Evolutionary conservation across 352 stramenopile species (phyloP).

Genomic region (Globisporangium abappressorium): DNA sequence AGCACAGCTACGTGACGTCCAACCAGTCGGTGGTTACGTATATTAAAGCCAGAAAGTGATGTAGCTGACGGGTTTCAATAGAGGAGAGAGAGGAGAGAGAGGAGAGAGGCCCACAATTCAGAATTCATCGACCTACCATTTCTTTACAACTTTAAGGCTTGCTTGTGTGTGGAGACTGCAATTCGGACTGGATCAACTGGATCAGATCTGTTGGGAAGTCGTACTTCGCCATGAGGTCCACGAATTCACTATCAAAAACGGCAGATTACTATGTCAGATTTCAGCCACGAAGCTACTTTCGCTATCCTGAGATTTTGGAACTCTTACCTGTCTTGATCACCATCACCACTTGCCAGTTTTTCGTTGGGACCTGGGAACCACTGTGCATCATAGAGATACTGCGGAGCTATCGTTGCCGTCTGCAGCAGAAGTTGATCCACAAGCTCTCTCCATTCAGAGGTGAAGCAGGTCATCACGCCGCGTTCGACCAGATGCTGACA

Average conservation of each 20-base stretch:
- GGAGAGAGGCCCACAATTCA: neutral
- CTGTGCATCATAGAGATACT: neutral
- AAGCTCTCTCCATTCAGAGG: conserved; percentile 32
- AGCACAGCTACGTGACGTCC: conserved; percentile 53
- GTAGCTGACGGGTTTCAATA: neutral
- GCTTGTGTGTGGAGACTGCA: neutral
- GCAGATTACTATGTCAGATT: neutral
- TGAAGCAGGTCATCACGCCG: conserved; percentile 27
- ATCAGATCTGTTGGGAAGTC: conserved; percentile 39
- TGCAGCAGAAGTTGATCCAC: conserved; percentile 8
- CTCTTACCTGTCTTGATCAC: conserved; percentile 1
- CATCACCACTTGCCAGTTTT: neutral
- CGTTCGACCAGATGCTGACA: conserved; percentile 30
- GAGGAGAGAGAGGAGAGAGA: neutral
- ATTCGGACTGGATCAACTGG: conserved; percentile 22
- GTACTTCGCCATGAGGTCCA: conserved; percentile 20
- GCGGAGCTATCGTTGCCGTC: neutral
- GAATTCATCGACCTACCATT: neutral
- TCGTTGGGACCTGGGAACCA: neutral
- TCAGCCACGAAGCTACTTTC: neutral
- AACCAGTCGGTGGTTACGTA: conserved; percentile 49
- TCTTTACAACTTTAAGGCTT: neutral
- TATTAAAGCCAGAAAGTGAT: conserved; percentile 18
- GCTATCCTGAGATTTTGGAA: neutral
- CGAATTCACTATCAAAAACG: conserved; percentile 19